Conservation (phyloP, 2,329 filamentous ascomycete genomes). For the Clathrospora elynae region DNA sequence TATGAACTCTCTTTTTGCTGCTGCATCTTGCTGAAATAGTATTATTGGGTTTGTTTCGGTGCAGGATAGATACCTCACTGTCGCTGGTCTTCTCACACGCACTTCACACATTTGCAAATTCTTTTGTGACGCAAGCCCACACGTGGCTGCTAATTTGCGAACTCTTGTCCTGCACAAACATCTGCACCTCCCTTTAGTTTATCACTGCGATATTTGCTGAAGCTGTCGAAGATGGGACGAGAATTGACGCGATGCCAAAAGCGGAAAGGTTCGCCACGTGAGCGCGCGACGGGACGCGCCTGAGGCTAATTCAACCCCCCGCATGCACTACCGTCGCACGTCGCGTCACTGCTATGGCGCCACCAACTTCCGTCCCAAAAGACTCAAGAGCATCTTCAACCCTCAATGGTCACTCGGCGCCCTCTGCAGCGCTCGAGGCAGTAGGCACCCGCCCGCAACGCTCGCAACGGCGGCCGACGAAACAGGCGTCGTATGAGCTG, state of each 20-base stretch:
- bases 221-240: background rate
- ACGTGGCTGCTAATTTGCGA: too few relatives aligned
- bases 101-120: too few relatives aligned
- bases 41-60: too few relatives aligned
- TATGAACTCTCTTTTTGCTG: too few relatives aligned
- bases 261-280: constrained; percentile 1
- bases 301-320: background rate
- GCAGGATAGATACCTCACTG: too few relatives aligned
- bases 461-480: constrained; percentile 36
- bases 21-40: too few relatives aligned
- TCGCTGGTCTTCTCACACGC: too few relatives aligned
- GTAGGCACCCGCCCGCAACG: constrained; percentile 34
- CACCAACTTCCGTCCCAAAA: constrained; percentile 3
- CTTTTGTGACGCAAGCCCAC: too few relatives aligned
- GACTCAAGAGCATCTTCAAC: background rate
- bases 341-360: constrained; percentile 7
- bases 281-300: constrained; percentile 2
- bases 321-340: background rate
- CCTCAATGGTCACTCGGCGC: background rate
- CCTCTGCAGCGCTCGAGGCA: constrained; percentile 27
- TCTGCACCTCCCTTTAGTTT: too few relatives aligned
- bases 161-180: too few relatives aligned
- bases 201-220: too few relatives aligned
- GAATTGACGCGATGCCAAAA: background rate
- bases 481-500: constrained; percentile 43